phyloP scores from a whole-genome alignment of 768 basidiomycete genomes.

The Suillus americanus region DNA sequence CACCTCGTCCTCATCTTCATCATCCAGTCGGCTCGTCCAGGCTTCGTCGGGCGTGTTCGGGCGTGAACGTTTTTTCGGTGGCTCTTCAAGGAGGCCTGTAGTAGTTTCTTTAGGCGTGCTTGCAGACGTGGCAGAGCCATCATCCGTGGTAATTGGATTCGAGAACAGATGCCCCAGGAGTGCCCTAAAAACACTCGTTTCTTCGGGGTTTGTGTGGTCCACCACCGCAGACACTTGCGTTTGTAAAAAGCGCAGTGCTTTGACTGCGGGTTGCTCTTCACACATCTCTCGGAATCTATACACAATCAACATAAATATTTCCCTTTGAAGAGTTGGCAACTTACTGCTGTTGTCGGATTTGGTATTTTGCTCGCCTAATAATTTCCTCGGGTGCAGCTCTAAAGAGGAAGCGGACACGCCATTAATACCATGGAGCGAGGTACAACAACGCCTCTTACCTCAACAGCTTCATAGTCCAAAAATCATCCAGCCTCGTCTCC shows the following conservation, averaged over 20 bases:
- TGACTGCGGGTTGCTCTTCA: conserved; percentile 52
- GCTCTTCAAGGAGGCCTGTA: conserved; percentile 18
- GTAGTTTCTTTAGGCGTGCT: not conserved
- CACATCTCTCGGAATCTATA: conserved; percentile 83
- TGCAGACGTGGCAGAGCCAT: not conserved
- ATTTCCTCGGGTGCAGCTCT: conserved; percentile 67
- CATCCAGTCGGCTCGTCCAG: conserved; percentile 43
- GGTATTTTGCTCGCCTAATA: conserved; percentile 60
- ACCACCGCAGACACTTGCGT: conserved; percentile 69
- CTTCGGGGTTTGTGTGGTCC: conserved; percentile 61
- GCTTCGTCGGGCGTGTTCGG: conserved; percentile 41
- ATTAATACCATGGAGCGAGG: not conserved
- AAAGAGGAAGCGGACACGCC: not conserved
- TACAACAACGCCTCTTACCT: conserved; percentile 43
- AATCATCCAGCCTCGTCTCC: conserved; percentile 65
- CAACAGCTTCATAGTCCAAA: conserved; percentile 72
- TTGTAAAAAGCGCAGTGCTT: conserved; percentile 72
- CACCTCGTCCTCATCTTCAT: conserved; percentile 15
- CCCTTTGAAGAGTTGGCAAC: conserved; percentile 20
- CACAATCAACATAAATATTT: not conserved
- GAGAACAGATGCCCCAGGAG: conserved; percentile 65
- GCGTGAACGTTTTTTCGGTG: conserved; percentile 47
- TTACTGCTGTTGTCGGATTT: conserved; percentile 72
- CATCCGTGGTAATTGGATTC: conserved; percentile 20
- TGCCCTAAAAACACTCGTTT: conserved; percentile 61